Evolutionary conservation across 2,329 filamentous ascomycete genomes (phyloP).

Genomic region (Fusarium sp.): DNA sequence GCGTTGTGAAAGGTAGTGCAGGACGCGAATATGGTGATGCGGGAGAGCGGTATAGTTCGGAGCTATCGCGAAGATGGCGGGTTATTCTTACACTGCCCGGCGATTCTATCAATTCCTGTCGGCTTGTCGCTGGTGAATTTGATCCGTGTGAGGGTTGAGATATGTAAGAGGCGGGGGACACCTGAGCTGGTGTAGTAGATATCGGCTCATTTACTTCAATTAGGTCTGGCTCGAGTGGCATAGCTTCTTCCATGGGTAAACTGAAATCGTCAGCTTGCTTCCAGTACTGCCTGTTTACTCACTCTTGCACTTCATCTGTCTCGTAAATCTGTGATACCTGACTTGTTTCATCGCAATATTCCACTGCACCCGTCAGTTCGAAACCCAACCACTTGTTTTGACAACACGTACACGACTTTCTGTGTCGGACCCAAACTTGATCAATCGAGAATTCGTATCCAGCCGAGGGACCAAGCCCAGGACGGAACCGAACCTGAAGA

Average conservation of each 20-base stretch:
- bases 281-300: not conserved
- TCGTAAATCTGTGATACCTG: not conserved
- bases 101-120: not conserved
- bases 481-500: not conserved
- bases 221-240: not conserved
- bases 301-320: constrained; percentile 1
- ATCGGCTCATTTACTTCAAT: not conserved
- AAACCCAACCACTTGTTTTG: not conserved
- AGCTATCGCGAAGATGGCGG: not conserved
- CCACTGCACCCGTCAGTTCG: not conserved
- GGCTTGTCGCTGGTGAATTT: not conserved
- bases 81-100: not conserved
- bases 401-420: not conserved
- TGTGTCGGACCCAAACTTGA: not conserved
- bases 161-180: not conserved
- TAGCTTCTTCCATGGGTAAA: not conserved
- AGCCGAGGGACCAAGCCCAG: not conserved
- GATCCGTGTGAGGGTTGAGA: not conserved
- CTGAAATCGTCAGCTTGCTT: not conserved
- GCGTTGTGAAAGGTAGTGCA: not conserved
- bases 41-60: not conserved
- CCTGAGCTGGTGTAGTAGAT: not conserved
- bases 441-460: not conserved
- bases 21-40: not conserved
- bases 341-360: constrained; percentile 1